A percentile compares a stretch with the other conserved stretches of the same genome.
Conservation (phyloP, 306 rosid species). For the Hippophae tibetana region DNA sequence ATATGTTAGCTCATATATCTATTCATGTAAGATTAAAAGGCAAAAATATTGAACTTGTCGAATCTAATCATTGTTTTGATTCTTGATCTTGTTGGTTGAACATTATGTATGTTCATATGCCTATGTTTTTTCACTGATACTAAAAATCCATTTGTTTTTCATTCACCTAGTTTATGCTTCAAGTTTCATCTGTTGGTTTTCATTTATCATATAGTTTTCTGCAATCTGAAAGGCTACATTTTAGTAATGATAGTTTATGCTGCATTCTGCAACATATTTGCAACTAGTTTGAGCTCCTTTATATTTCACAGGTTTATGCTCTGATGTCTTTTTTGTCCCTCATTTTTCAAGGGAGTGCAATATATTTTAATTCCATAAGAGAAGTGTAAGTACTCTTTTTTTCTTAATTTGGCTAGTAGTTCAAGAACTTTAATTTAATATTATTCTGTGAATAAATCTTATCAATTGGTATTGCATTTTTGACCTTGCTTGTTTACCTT, state of each 20-base stretch:
- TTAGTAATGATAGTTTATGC: constrained; percentile 8
- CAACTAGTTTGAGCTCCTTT: constrained; percentile 4
- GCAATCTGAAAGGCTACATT: constrained; percentile 4
- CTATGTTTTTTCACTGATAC: too few relatives aligned
- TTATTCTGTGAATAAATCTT: constrained; percentile 9
- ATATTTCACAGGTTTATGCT: constrained; percentile 70
- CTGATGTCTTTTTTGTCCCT: constrained; percentile 90
- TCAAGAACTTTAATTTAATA: background rate
- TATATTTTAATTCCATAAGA: constrained; percentile 77
- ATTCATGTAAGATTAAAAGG: too few relatives aligned
- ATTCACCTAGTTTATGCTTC: background rate
- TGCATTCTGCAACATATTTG: constrained; percentile 3
- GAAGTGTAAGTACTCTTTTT: constrained; percentile 74
- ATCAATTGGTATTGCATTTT: constrained; percentile 2
- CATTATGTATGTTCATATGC: too few relatives aligned
- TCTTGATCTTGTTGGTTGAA: too few relatives aligned
- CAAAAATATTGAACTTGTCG: too few relatives aligned
- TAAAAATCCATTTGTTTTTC: background rate
- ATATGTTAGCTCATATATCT: too few relatives aligned
- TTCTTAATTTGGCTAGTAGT: background rate
- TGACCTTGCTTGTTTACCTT: background rate
- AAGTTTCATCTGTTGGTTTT: background rate
- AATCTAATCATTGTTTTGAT: too few relatives aligned
- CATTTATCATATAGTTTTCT: background rate
- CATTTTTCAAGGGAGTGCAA: constrained; percentile 55